Evolutionary conservation across 176 grass and related monocot species (phyloP).

Genomic region (Triticum dicoccoides): DNA sequence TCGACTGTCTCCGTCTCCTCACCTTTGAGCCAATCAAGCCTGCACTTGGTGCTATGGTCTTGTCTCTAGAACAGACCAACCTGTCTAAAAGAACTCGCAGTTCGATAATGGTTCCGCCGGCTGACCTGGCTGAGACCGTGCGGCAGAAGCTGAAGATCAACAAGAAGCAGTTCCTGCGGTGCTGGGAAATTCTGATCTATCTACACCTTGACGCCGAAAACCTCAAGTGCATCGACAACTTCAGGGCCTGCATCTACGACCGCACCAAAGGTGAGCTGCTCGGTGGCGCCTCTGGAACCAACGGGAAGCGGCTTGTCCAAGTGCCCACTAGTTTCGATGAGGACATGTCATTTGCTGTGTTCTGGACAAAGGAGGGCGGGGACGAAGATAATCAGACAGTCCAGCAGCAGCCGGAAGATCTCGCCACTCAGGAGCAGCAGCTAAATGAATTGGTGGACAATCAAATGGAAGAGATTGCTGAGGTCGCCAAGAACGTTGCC

Average conservation of each 20-base stretch:
- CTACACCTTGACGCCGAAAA: conserved; percentile 61
- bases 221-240: conserved; percentile 60
- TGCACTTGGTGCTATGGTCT: conserved; percentile 36
- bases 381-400: conserved; percentile 31
- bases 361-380: conserved; percentile 46
- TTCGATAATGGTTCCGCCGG: conserved; percentile 43
- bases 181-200: conserved; percentile 88
- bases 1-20: conserved; percentile 69
- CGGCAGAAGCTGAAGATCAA: conserved; percentile 79
- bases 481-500: conserved; percentile 56
- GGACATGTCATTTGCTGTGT: conserved; percentile 67
- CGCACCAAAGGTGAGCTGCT: conserved; percentile 67
- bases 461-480: conserved; percentile 64
- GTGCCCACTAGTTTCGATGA: conserved; percentile 48
- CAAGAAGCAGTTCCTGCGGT: conserved; percentile 77
- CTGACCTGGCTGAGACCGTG: conserved; percentile 43
- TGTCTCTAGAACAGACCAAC: conserved; percentile 62
- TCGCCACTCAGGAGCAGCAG: conserved; percentile 64
- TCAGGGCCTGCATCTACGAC: conserved; percentile 71
- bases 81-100: conserved; percentile 55
- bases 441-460: conserved; percentile 65
- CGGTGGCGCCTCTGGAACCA: conserved; percentile 36
- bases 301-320: conserved; percentile 61
- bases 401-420: conserved; percentile 45
- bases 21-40: conserved; percentile 60